Base-by-base conservation (phyloP, 2,329 filamentous ascomycete species). In the Penicillium capsulatum region DNA sequence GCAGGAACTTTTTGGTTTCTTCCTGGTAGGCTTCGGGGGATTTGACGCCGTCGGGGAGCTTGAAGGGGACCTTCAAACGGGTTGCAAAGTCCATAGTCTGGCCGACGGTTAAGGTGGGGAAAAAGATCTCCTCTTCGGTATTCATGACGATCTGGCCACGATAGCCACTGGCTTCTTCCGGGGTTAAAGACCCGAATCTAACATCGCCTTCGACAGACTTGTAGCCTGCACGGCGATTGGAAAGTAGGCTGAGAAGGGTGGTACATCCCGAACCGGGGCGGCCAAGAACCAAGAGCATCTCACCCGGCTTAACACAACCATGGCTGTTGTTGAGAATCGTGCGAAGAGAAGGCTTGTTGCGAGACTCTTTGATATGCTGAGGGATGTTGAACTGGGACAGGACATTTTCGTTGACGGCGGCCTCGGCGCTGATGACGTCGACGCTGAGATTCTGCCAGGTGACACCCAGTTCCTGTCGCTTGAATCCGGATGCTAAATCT, bases 261-360 rank as follows among this genome's bases (percentile, higher is more conserved):
- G 82, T 84, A 58, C 84, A 87, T 22, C 82, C 82, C 3, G 79
- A 72, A 0, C 82, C 83, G 0, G 83, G 82, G 1, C 81, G 72
- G 2, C 83, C 83, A 0, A 86, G 67, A 0, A 86, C 81, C 0
- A 85, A 67, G 1, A 84, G 62, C 82, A 85, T 84, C 59, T 85
- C 81, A n/a, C 81, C 83, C 0, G 82, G 81, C 57, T 81, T 81
- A 28, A 86, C 77, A 48, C 80, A 84, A n/a, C 42, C 42, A 45
- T 45, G 42, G 22, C 42, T 76, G 50, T 76, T 71, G 36, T 83
- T 73, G 28, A 87, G 61, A 26, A 87, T 80, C 0, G 78, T 81
- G 49, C 75, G 77, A 22, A 82, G 61, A 0, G 80, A 76, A 0
- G 76, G 72, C 53, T 76, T 78, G 17, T 65, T 67, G 47, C 65